Percentiles rank a stretch among this genome's conserved stretches.
phyloP scores from a whole-genome alignment of 495 filamentous ascomycete species.

The Xylaria acuta region DNA sequence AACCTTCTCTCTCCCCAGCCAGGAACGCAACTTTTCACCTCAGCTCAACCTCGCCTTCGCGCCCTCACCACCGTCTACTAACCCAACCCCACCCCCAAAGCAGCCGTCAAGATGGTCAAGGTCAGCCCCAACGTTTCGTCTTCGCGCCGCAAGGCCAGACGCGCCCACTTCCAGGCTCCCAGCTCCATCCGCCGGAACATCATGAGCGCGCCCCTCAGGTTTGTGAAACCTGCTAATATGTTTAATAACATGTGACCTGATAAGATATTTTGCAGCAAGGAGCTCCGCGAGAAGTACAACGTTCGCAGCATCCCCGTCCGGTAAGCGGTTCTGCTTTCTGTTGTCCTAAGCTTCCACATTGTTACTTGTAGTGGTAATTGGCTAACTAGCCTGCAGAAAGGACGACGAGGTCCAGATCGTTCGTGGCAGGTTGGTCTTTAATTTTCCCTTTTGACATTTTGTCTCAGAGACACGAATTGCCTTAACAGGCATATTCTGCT shows the following conservation, averaged over 20 bases:
- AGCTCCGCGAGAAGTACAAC: constrained; percentile 94
- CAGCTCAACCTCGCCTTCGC: constrained; percentile 17
- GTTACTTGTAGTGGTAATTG: neutral
- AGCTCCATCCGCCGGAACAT: constrained; percentile 89
- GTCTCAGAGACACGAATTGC: no score
- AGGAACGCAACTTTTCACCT: neutral
- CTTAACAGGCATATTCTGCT: no score
- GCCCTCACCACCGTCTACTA: constrained; percentile 18
- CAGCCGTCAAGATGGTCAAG: constrained; percentile 28
- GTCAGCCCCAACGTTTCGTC: constrained; percentile 60
- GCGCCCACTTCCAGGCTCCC: constrained; percentile 93
- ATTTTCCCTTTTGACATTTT: no score
- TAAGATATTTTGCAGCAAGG: no score
- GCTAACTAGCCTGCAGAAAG: constrained; percentile 55
- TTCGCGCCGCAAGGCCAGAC: constrained; percentile 95
- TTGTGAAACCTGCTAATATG: no score
- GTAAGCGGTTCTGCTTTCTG: neutral
- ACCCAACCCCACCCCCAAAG: constrained; percentile 6
- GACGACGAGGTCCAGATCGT: constrained; percentile 93
- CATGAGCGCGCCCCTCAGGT: constrained; percentile 93
- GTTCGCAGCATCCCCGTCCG: constrained; percentile 97
- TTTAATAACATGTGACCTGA: no score
- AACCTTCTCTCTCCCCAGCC: neutral
- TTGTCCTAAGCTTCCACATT: neutral
- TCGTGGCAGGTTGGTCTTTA: no score